These are phyloP conservation scores for Filobasidium uniguttulatum DNA, from an alignment of 1,284 basidiomycete genomes.

Conservation along the genomic window DNA sequence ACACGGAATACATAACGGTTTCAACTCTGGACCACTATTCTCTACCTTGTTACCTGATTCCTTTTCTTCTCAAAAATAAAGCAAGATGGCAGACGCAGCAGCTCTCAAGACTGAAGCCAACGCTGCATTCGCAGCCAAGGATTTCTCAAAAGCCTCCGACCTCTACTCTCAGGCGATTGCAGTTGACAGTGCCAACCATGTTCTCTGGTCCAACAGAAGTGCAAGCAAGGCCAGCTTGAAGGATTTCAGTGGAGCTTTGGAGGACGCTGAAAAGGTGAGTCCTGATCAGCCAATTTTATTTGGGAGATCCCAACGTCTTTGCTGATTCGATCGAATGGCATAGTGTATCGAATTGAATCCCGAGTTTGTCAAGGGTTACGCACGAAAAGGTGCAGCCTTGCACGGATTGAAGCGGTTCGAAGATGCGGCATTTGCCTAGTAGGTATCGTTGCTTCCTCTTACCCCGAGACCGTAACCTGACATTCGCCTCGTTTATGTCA, in stretches of 20 bases:
- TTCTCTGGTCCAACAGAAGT: conserved; percentile 85
- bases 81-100: too few relatives aligned
- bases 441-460: neutral
- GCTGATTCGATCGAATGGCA: conserved; percentile 1
- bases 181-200: conserved; percentile 68
- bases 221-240: conserved; percentile 76
- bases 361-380: conserved; percentile 80
- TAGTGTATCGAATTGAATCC: conserved; percentile 58
- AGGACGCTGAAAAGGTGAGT: conserved; percentile 78
- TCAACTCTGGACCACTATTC: too few relatives aligned
- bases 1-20: too few relatives aligned
- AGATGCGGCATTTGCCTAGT: conserved; percentile 54
- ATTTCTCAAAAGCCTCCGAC: conserved; percentile 73
- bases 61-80: too few relatives aligned
- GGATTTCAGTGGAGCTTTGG: conserved; percentile 60
- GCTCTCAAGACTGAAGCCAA: conserved; percentile 85
- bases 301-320: neutral
- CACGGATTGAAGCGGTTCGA: conserved; percentile 68
- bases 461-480: neutral
- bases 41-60: too few relatives aligned
- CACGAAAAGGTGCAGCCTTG: conserved; percentile 85
- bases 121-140: conserved; percentile 86
- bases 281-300: neutral
- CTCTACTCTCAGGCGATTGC: conserved; percentile 74
- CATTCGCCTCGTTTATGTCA: neutral